Evolutionary conservation across 129 eudicot species (phyloP).

Genomic region (Rutidosis leptorrhynchoides): DNA sequence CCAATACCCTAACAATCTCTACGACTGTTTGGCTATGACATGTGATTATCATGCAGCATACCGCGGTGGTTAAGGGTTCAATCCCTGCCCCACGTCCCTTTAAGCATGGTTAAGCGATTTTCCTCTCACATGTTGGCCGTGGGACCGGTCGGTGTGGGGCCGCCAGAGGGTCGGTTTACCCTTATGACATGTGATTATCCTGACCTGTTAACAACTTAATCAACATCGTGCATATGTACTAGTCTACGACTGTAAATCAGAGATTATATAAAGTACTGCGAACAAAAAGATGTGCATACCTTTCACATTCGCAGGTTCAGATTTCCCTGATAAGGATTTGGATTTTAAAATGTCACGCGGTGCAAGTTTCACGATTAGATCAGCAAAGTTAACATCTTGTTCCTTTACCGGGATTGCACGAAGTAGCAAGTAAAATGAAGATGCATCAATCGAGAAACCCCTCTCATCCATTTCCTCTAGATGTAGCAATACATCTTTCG

Average conservation of each 20-base stretch:
- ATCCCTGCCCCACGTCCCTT: no score
- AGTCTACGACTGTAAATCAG: neutral
- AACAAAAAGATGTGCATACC: slow-evolving; percentile 15
- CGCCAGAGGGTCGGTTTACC: no score
- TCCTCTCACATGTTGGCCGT: no score
- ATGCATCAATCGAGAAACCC: slow-evolving; percentile 31
- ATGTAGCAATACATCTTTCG: slow-evolving; percentile 32
- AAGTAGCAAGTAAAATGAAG: slow-evolving; percentile 31
- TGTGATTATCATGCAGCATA: neutral
- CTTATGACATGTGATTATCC: neutral
- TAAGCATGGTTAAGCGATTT: no score
- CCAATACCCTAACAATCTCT: neutral
- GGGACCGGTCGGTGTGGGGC: no score
- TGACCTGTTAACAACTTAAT: slow-evolving; percentile 7
- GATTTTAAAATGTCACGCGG: slow-evolving; percentile 26
- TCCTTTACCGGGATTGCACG: slow-evolving; percentile 10
- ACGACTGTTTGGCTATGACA: neutral
- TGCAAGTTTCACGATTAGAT: slow-evolving; percentile 26
- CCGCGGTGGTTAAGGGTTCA: no score
- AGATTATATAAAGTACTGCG: slow-evolving; percentile 1
- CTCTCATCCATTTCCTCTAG: slow-evolving; percentile 37
- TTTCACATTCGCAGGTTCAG: neutral
- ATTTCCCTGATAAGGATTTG: slow-evolving; percentile 5
- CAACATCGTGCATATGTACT: slow-evolving; percentile 8
- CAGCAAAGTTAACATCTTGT: slow-evolving; percentile 22